Percentiles rank a stretch among this genome's conserved stretches.
These are phyloP conservation scores for Clavulina sp. DNA, from an alignment of 768 basidiomycete species.

Conservation along the genomic window DNA sequence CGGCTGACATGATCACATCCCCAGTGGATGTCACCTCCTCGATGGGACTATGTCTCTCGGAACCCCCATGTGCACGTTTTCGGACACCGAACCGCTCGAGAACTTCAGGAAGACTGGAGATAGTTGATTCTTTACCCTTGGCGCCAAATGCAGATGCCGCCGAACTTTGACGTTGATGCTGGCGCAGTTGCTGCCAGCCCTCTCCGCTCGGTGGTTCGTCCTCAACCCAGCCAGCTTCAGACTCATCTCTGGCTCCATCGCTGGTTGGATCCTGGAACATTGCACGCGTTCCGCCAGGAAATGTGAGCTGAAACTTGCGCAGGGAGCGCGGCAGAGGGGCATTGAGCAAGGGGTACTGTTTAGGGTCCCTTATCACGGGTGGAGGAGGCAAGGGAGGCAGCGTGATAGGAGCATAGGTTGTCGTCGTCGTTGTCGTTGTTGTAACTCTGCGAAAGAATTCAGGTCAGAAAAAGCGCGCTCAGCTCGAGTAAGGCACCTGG, in stretches of 20 bases:
- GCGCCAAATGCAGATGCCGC: constrained; percentile 20
- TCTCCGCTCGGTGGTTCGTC: constrained; percentile 43
- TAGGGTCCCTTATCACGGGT: constrained; percentile 53
- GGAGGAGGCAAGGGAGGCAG: constrained; percentile 58
- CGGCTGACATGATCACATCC: constrained; percentile 56
- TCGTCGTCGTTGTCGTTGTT: constrained; percentile 83
- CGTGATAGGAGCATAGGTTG: constrained; percentile 76
- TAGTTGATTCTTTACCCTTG: constrained; percentile 27
- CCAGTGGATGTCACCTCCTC: constrained; percentile 6
- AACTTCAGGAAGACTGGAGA: constrained; percentile 57
- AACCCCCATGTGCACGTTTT: constrained; percentile 33
- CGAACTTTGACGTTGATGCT: constrained; percentile 28
- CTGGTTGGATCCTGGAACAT: constrained; percentile 42
- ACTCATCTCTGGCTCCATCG: constrained; percentile 42
- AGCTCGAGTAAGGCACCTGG: not conserved
- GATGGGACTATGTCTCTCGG: constrained; percentile 7
- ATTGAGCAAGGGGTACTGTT: constrained; percentile 61
- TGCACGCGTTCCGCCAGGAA: constrained; percentile 65
- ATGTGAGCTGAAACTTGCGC: constrained; percentile 57
- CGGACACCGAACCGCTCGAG: constrained; percentile 59
- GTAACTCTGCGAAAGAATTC: constrained; percentile 40
- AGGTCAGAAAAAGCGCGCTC: constrained; percentile 8
- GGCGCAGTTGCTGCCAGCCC: constrained; percentile 52
- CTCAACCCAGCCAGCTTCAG: constrained; percentile 51
- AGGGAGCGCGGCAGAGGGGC: constrained; percentile 57